Base-by-base conservation (phyloP, 75 land plant genomes). In the Pinus taeda region DNA sequence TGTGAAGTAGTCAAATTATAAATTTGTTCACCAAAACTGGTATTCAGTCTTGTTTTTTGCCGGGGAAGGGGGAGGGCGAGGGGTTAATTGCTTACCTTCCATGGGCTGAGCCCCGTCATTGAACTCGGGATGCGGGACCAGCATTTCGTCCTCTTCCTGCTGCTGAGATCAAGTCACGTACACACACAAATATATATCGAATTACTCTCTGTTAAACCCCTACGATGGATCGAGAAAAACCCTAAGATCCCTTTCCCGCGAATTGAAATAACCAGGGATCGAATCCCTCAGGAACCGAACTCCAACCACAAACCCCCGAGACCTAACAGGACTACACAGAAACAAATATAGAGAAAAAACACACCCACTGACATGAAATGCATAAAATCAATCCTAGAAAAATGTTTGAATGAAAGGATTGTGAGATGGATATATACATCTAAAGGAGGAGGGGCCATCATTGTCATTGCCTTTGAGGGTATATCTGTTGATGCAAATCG, bases 81-180 rank as follows among this genome's bases (percentile, higher is more conserved):
- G 13, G 63, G 7, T 59, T 42, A 26, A 72, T 9, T 49, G 55
- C 75, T 67, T 24, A 93, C 98, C 98, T 89, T 95, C 96, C 98
- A 93, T 95, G 0, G 93, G 92, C 78, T 95, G 97, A 73, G 95
- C 86, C 36, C 93, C 91, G 42, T 90, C 88, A 57, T 79, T 85
- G 57, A 86, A 59, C 69, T 93, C 93, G 53, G 88, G 82, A 71
- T 96, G 91, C 53, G 93, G 94, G 60, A 95, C 98, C n/a, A 95
- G 80, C 98, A 95, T 93, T 82, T 91, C 93, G 73, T 95, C 98
- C 60, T 95, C 98, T 62, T 95, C 96, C 86, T 91, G 95, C 86
- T 86, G 85, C 86, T 74, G 49, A 78, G 60, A 69, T 21, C 59
- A 74, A 37, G 73, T 6, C 57, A 30, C 30, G 57, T 53, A 74